Evolutionary conservation across 1,139 yeast genomes (phyloP).

Genomic region (Arxiozyma slooffiae): DNA sequence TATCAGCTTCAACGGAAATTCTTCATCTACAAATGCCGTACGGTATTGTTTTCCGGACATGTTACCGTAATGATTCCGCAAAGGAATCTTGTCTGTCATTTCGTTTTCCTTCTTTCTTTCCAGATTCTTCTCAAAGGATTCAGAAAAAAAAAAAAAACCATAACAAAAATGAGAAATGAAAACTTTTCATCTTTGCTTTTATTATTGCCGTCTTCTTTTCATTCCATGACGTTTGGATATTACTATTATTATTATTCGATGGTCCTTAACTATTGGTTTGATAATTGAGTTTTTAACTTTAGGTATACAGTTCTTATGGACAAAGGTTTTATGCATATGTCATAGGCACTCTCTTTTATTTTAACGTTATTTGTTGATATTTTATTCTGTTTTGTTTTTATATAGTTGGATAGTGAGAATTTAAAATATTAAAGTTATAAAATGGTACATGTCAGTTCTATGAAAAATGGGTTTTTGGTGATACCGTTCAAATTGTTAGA

Average conservation of each 20-base stretch:
- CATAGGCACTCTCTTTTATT: too few species aligned
- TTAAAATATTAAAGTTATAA: neutral
- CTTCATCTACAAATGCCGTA: neutral
- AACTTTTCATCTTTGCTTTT: neutral
- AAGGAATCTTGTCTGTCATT: neutral
- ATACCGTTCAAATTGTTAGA: constrained; percentile 31
- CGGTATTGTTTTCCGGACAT: neutral
- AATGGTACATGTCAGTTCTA: constrained; percentile 11
- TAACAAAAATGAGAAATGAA: neutral
- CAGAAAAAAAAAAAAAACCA: too few species aligned
- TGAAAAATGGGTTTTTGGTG: constrained; percentile 35
- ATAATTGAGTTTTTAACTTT: too few species aligned
- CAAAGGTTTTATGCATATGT: too few species aligned
- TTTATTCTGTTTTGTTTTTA: too few species aligned
- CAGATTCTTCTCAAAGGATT: neutral
- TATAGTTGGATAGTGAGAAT: neutral
- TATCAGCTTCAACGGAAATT: too few species aligned
- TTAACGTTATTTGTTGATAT: too few species aligned
- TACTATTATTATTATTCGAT: too few species aligned
- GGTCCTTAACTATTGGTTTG: too few species aligned
- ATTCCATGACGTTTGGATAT: too few species aligned
- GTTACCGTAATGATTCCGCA: neutral
- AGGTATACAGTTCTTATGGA: too few species aligned
- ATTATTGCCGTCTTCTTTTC: neutral
- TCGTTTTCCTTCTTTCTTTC: too few species aligned